These are phyloP conservation scores for Alternaria arbusti DNA, from an alignment of 2,329 filamentous ascomycete genomes.

Conservation along the genomic window DNA sequence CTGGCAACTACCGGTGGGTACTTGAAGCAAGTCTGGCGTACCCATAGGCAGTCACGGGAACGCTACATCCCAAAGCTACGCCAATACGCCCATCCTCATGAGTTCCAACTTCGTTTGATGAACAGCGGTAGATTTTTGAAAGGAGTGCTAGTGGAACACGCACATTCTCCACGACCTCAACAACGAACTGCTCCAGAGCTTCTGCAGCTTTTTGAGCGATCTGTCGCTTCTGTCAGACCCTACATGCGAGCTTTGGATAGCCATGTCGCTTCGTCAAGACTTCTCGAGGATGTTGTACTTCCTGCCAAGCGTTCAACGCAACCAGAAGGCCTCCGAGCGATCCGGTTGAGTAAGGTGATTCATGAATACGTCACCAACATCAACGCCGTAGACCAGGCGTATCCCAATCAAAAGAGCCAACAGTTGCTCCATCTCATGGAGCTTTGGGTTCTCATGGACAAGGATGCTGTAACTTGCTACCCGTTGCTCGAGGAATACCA, in stretches of 20 bases:
- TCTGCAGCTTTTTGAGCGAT: slow-evolving; percentile 21
- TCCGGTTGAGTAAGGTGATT: slow-evolving; percentile 52
- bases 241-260: slow-evolving; percentile 13
- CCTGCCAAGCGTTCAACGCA: slow-evolving; percentile 35
- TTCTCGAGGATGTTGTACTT: slow-evolving; percentile 27
- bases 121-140: slow-evolving; percentile 23
- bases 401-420: slow-evolving; percentile 56
- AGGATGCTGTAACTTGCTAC: slow-evolving; percentile 49
- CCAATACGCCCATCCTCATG: slow-evolving; percentile 31
- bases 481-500: slow-evolving; percentile 60
- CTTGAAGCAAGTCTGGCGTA: slow-evolving; percentile 30
- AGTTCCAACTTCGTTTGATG: slow-evolving; percentile 26
- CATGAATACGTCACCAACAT: slow-evolving; percentile 15
- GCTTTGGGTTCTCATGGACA: slow-evolving; percentile 65
- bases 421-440: slow-evolving; percentile 63
- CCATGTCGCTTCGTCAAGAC: slow-evolving; percentile 17
- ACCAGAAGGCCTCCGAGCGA: not conserved
- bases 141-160: not conserved
- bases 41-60: slow-evolving; percentile 24
- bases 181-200: slow-evolving; percentile 12
- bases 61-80: slow-evolving; percentile 55
- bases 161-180: not conserved
- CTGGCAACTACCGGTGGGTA: slow-evolving; percentile 18
- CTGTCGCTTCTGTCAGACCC: slow-evolving; percentile 18
- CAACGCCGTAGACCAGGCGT: slow-evolving; percentile 41